Evolutionary conservation across 139 green algal species (phyloP), one percentile per base, ranked within the genome.

Genomic region (Closterium sp.): DNA sequence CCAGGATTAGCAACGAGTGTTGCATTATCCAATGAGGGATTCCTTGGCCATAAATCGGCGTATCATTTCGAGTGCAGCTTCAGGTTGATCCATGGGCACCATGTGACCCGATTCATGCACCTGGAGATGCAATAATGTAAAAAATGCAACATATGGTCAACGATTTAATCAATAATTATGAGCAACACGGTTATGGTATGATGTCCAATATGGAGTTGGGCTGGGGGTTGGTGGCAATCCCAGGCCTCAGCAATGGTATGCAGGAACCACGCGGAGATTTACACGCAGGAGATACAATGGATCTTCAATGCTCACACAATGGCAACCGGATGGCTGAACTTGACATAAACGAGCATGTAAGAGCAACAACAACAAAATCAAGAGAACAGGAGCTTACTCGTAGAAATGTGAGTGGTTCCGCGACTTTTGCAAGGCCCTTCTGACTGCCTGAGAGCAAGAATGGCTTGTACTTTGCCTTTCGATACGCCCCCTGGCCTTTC

Each of bases 401-500:
- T 22, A 92, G 90, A 5, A 92, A 92, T 9, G 28, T 70, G 85
- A 92, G 85, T 30, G 70, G 90, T 2, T 38, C 90, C 0, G 85
- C 29, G 10, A 31, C 13, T 6, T 86, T 90, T 3, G 28, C 31
- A 13, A 70, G 32, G n/a, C 94, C 94, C 9, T 73, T 92, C 10
- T 70, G 30, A 38, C 28, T 27, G 29, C 90, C 92, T 70, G 91
- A 38, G 11, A 95, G 85, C 62, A 85, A 32, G 32, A 92, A 95
- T 3, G 87, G 62, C 21, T 34, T 21, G 87, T 30, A 31, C 13
- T 38, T 45, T 50, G 88, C 88, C 34, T 70, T 84, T 50, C 91
- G 88, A 86, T 94, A 96, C 31, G 9, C 91, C 17, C 89, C 88
- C 70, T 93, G 86, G 22, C 91, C 89, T 45, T 89, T 90, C 95